These are phyloP conservation scores for Chrysanthemum makinoi DNA, from an alignment of 129 eudicot species.

Conservation along the genomic window DNA sequence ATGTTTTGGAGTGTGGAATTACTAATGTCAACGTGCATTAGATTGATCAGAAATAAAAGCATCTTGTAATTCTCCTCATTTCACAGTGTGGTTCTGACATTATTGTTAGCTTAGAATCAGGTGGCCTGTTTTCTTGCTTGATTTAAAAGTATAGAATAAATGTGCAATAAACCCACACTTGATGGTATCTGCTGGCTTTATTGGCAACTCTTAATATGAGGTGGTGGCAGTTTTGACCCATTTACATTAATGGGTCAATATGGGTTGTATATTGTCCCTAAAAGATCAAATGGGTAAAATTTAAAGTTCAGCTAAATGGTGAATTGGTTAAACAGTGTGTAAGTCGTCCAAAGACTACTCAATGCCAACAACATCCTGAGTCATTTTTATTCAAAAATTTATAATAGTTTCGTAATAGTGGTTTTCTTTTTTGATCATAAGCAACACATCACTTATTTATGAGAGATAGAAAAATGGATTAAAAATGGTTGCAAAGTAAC, in stretches of 20 bases:
- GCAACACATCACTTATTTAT: too few species aligned
- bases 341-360: not conserved
- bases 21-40: conserved; percentile 36
- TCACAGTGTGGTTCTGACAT: not conserved
- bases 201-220: not conserved
- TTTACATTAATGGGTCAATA: not conserved
- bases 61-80: conserved; percentile 39
- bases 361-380: not conserved
- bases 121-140: conserved; percentile 17
- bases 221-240: not conserved
- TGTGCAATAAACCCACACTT: not conserved
- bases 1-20: conserved; percentile 45
- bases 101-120: not conserved
- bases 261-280: not conserved
- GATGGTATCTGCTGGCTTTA: too few species aligned
- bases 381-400: not conserved
- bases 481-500: too few species aligned
- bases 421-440: not conserved
- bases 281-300: conserved; percentile 1
- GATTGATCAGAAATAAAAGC: conserved; percentile 72
- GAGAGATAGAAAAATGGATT: too few species aligned
- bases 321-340: not conserved
- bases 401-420: too few species aligned
- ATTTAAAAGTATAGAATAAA: conserved; percentile 7
- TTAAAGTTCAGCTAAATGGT: not conserved